Conservation (phyloP, 2,329 filamentous ascomycete genomes). For the Pyrenochaeta sp. region DNA sequence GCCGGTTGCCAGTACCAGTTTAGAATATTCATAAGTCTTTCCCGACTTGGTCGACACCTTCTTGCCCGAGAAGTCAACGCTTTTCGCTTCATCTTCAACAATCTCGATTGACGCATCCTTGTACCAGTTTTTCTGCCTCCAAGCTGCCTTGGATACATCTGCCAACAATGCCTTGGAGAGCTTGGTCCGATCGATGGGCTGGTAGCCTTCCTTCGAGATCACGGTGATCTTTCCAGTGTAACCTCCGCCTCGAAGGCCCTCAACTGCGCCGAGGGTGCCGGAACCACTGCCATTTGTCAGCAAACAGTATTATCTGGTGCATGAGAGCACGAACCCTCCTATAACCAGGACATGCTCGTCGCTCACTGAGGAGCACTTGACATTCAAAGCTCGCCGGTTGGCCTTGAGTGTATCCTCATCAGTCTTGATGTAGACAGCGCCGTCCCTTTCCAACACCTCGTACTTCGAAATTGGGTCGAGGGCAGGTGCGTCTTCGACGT, state of each 20-base stretch:
- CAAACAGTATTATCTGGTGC: not conserved
- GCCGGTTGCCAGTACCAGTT: conserved; percentile 89
- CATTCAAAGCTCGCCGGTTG: conserved; percentile 75
- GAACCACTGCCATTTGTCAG: conserved; percentile 67
- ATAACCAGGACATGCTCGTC: conserved; percentile 80
- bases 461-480: conserved; percentile 87
- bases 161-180: conserved; percentile 91
- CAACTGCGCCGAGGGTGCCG: conserved; percentile 80
- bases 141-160: conserved; percentile 79
- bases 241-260: conserved; percentile 82
- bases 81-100: conserved; percentile 69
- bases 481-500: conserved; percentile 94
- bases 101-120: conserved; percentile 67
- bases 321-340: conserved; percentile 29
- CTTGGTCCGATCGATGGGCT: conserved; percentile 93
- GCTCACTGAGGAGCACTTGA: conserved; percentile 71
- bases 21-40: conserved; percentile 78
- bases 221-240: conserved; percentile 83
- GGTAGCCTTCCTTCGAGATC: conserved; percentile 83
- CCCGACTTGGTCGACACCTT: conserved; percentile 78
- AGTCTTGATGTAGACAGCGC: conserved; percentile 83
- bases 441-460: conserved; percentile 80
- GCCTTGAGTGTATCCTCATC: conserved; percentile 81
- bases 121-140: conserved; percentile 81
- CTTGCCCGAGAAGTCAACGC: conserved; percentile 78